A percentile compares a stretch with the other conserved stretches of the same genome.
Conservation (phyloP, 2,329 filamentous ascomycete genomes). For the Clarireedia monteithiana region DNA sequence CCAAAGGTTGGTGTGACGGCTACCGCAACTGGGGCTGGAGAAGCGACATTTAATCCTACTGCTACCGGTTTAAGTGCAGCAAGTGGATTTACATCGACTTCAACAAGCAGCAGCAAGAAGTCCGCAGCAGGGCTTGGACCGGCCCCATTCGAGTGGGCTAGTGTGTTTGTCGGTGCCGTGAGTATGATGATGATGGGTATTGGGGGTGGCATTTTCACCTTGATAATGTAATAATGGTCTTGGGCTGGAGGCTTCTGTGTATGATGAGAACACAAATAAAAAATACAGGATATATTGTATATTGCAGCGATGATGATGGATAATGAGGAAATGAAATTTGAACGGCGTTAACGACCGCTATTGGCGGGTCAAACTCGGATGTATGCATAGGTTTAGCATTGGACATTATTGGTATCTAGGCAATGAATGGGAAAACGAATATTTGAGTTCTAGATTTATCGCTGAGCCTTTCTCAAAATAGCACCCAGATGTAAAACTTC, state of each 20-base stretch:
- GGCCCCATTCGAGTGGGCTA: conserved; percentile 23
- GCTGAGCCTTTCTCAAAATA: too few species aligned
- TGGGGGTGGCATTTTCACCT: conserved; percentile 21
- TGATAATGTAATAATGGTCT: background rate
- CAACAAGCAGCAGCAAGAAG: conserved; percentile 16
- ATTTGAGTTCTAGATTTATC: too few species aligned
- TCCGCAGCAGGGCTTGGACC: conserved; percentile 18
- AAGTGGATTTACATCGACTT: conserved; percentile 19
- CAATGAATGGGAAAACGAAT: too few species aligned
- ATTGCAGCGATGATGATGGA: background rate
- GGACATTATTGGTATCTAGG: too few species aligned
- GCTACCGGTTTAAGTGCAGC: conserved; percentile 24
- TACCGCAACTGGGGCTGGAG: conserved; percentile 12
- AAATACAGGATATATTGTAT: background rate
- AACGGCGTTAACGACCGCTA: background rate
- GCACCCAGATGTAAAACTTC: too few species aligned
- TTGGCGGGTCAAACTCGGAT: background rate
- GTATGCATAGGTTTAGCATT: too few species aligned
- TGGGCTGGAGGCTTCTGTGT: too few species aligned
- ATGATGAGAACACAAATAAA: background rate
- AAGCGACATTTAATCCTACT: conserved; percentile 22
- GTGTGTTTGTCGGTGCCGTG: conserved; percentile 17
- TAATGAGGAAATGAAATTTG: background rate
- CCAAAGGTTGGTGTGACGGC: conserved; percentile 17
- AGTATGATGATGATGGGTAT: conserved; percentile 19